Conservation (phyloP, 2,329 filamentous ascomycete genomes). For the Fusarium oligoseptatum region DNA sequence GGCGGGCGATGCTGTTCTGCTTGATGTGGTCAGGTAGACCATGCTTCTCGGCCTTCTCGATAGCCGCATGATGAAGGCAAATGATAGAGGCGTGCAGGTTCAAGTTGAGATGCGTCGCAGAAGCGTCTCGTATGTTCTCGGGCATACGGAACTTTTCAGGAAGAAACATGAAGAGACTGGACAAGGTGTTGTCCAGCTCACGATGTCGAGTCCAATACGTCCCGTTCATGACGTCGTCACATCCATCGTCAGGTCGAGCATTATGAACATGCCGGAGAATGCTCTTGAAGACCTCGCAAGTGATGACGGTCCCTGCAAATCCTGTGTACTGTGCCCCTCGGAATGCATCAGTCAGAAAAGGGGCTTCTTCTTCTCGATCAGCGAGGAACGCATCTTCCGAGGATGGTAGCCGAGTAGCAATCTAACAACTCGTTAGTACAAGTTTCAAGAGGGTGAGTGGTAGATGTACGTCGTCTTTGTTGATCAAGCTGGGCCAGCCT, state of each 20-base stretch:
- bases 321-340: slow-evolving; percentile 74
- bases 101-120: slow-evolving; percentile 87
- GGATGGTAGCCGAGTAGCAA: slow-evolving; percentile 83
- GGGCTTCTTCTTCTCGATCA: slow-evolving; percentile 72
- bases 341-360: slow-evolving; percentile 74
- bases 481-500: slow-evolving; percentile 87
- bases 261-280: slow-evolving; percentile 87
- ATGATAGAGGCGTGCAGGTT: slow-evolving; percentile 90
- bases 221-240: slow-evolving; percentile 80
- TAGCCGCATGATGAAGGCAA: slow-evolving; percentile 88
- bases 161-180: slow-evolving; percentile 82
- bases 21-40: slow-evolving; percentile 74
- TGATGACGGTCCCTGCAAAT: slow-evolving; percentile 79
- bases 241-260: slow-evolving; percentile 75
- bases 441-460: not conserved
- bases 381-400: slow-evolving; percentile 82
- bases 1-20: slow-evolving; percentile 78
- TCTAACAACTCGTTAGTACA: slow-evolving; percentile 54
- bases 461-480: slow-evolving; percentile 73
- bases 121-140: slow-evolving; percentile 74
- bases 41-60: slow-evolving; percentile 84
- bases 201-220: slow-evolving; percentile 90
- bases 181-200: slow-evolving; percentile 82
- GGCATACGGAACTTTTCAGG: slow-evolving; percentile 82
- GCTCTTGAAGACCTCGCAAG: slow-evolving; percentile 83